phyloP scores from a whole-genome alignment of 345 rosid genomes.

The Diplotaxis tenuifolia region DNA sequence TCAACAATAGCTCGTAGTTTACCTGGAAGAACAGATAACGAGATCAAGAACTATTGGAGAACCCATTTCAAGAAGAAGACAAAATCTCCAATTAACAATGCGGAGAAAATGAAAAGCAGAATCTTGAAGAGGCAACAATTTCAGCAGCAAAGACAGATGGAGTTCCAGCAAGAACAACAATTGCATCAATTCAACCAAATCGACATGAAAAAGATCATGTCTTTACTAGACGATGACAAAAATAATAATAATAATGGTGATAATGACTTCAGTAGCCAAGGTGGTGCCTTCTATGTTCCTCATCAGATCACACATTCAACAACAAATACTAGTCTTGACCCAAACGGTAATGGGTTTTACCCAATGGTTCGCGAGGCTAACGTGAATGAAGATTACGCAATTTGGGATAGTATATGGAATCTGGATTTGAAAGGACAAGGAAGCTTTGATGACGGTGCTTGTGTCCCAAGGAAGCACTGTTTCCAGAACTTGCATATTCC shows the following conservation, averaged over 20 bases:
- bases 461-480: conserved; percentile 43
- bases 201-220: too few species aligned
- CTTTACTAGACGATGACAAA: conserved; percentile 32
- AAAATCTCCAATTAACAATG: too few species aligned
- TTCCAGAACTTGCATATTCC: conserved; percentile 48
- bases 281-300: conserved; percentile 38
- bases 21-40: conserved; percentile 44
- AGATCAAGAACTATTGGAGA: too few species aligned
- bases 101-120: too few species aligned
- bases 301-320: conserved; percentile 41
- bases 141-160: too few species aligned
- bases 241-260: conserved; percentile 18
- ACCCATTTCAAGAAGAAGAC: too few species aligned
- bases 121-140: too few species aligned
- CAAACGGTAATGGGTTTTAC: conserved; percentile 29
- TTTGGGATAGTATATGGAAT: conserved; percentile 78
- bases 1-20: conserved; percentile 88
- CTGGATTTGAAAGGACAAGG: conserved; percentile 56
- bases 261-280: conserved; percentile 12
- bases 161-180: too few species aligned
- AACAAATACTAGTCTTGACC: conserved; percentile 27
- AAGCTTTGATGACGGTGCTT: conserved; percentile 34
- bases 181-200: too few species aligned
- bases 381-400: conserved; percentile 40
- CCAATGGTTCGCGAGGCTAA: conserved; percentile 34